Evolutionary conservation across 2,329 filamentous ascomycete genomes (phyloP).

Genomic region (Phoma sp.): DNA sequence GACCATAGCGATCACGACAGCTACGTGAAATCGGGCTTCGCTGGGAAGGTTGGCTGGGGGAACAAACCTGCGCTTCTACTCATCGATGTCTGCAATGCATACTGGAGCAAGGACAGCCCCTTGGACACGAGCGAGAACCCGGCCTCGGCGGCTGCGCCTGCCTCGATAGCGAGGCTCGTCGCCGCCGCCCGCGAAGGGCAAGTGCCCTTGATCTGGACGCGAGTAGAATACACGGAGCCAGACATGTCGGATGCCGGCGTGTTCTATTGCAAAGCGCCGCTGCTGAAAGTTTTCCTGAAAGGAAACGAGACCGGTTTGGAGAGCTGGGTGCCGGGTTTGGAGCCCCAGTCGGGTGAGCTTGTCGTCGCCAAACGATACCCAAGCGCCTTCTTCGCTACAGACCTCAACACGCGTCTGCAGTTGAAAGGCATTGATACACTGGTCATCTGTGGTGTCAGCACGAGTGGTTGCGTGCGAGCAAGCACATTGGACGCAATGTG

Average conservation of each 20-base stretch:
- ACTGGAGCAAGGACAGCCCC: conserved; percentile 52
- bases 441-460: conserved; percentile 57
- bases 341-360: conserved; percentile 42
- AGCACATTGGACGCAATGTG: conserved; percentile 55
- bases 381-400: conserved; percentile 55
- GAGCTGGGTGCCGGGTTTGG: conserved; percentile 49
- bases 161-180: conserved; percentile 50
- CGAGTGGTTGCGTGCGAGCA: conserved; percentile 55
- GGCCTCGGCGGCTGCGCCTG: conserved; percentile 44
- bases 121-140: conserved; percentile 51
- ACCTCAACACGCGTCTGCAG: conserved; percentile 50
- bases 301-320: conserved; percentile 50
- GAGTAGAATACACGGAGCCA: conserved; percentile 51
- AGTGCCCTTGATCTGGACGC: conserved; percentile 54
- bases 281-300: conserved; percentile 51
- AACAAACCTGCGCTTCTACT: conserved; percentile 51
- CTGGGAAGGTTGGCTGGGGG: conserved; percentile 54
- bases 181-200: conserved; percentile 48
- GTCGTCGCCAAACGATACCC: conserved; percentile 54
- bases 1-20: conserved; percentile 27
- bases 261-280: conserved; percentile 53
- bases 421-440: conserved; percentile 51
- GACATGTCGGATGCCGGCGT: conserved; percentile 56
- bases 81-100: conserved; percentile 57
- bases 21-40: conserved; percentile 47